These are phyloP conservation scores for Carex scoparia DNA, from an alignment of 176 grass and related monocot species.

Conservation along the genomic window DNA sequence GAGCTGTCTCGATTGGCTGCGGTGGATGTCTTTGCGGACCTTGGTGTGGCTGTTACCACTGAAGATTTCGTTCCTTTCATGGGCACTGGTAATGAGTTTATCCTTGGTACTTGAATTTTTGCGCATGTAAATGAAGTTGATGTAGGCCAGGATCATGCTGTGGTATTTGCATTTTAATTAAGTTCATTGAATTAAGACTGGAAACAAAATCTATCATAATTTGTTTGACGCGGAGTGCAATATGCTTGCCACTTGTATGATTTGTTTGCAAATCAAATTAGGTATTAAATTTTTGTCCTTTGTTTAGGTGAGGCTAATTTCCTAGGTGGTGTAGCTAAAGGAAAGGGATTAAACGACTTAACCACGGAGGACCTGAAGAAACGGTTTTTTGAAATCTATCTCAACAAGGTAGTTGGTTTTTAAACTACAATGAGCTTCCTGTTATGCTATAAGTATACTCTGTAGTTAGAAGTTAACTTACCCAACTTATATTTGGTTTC, in stretches of 20 bases:
- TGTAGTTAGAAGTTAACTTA: neutral
- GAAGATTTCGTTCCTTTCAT: conserved; percentile 97
- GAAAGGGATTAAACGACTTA: conserved; percentile 80
- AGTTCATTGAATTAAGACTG: neutral
- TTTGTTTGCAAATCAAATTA: conserved; percentile 1
- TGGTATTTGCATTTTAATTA: neutral
- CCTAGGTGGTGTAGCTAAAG: conserved; percentile 80
- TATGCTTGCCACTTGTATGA: neutral
- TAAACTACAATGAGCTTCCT: neutral
- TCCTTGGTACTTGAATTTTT: conserved; percentile 14
- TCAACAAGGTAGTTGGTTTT: conserved; percentile 56
- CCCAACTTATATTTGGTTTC: conserved; percentile 15
- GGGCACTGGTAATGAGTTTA: conserved; percentile 66
- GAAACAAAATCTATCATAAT: neutral
- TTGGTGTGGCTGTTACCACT: conserved; percentile 70
- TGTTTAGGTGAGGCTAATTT: conserved; percentile 89
- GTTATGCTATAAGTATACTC: neutral
- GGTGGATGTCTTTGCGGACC: conserved; percentile 81
- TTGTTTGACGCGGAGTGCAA: neutral
- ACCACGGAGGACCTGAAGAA: conserved; percentile 67
- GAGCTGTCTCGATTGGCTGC: conserved; percentile 70
- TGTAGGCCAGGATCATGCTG: neutral
- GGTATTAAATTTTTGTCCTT: neutral
- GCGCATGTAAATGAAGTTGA: neutral
- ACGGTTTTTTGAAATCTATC: conserved; percentile 85